phyloP scores from a whole-genome alignment of 306 rosid genomes.

The Vicia sativa region DNA sequence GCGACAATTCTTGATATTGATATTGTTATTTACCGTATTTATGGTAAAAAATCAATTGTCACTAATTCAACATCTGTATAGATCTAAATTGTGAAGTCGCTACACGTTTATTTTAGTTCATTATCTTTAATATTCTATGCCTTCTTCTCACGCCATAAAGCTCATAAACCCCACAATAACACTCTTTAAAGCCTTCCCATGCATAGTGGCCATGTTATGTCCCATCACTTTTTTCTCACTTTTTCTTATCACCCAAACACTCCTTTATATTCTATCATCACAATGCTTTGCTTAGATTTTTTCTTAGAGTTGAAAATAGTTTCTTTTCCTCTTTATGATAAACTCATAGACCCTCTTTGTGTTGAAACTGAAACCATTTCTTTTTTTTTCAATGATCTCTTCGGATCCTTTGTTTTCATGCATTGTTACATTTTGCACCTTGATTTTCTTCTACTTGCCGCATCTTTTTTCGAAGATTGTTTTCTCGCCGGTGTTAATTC shows the following conservation, averaged over 20 bases:
- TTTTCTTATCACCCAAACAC: conserved; percentile 20
- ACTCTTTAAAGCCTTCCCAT: conserved; percentile 41
- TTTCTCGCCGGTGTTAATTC: conserved; percentile 58
- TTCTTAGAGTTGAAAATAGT: conserved; percentile 35
- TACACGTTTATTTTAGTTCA: too few relatives aligned
- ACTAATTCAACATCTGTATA: too few relatives aligned
- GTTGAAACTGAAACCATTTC: conserved; percentile 32
- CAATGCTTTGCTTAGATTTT: conserved; percentile 18
- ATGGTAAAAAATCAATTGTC: too few relatives aligned
- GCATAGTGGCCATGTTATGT: conserved; percentile 38
- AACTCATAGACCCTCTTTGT: conserved; percentile 38
- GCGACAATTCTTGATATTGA: too few relatives aligned
- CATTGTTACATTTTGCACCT: conserved; percentile 50
- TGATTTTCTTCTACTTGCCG: conserved; percentile 63
- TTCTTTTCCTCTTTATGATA: conserved; percentile 3
- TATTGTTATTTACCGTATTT: too few relatives aligned
- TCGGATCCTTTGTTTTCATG: conserved; percentile 65
- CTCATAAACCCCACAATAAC: conserved; percentile 50
- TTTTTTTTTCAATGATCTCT: conserved; percentile 39
- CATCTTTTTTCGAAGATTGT: conserved; percentile 44
- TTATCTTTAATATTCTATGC: conserved; percentile 43
- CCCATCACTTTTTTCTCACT: conserved; percentile 40
- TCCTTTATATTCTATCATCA: conserved; percentile 34
- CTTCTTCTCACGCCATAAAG: conserved; percentile 42
- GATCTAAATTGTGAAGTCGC: too few relatives aligned